Evolutionary conservation across 164 flowering plant species (phyloP), one percentile per base, ranked within the genome.

Genomic region (Chimonanthus salicifolius): DNA sequence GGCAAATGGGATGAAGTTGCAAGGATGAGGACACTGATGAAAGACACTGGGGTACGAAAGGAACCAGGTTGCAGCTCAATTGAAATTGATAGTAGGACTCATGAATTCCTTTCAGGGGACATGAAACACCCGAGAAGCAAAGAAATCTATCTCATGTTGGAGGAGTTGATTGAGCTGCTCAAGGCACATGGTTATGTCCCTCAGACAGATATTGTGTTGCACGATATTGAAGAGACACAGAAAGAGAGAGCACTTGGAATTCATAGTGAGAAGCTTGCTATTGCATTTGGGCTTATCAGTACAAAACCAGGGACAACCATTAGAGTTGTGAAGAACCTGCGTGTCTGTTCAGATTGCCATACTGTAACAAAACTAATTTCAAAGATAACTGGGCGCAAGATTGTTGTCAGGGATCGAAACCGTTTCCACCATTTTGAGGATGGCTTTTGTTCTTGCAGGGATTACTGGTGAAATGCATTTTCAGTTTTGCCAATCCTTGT

Each of bases 51-150:
- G 50, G 69, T 90, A 3, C 73, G 76, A 64, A 94, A 91, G 78
- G 95, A 92, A 77, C 89, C 89, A 0, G 98, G 98, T 8, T 89
- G 90, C 74, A 94, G 92, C 83, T 85, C 89, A 11, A 84, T 94
- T 66, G 94, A 89, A 75, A 82, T 92, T 62, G 70, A 84, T 47
- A 86, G 84, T 64, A 83, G 71, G 72, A 85, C 88, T 16, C 88
- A 90, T 64, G 94, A 90, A 70, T 94, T 94, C 71, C 73, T 90
- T 48, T 97, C 91, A 10, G 97, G 97, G 33, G 98, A 90, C 69
- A 0, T 76, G 80, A 83, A 71, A 63, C 95, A 92, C 73, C 88
- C 87, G 5, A 85, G 82, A 78, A 82, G 83, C 80, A 83, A 85
- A 80, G 88, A 85, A 65, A 88, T 91, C 20, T 88, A 91, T 33